Evolutionary conservation across 1,139 yeast species (phyloP).

Genomic region (Cylindricascospora bacillispora): DNA sequence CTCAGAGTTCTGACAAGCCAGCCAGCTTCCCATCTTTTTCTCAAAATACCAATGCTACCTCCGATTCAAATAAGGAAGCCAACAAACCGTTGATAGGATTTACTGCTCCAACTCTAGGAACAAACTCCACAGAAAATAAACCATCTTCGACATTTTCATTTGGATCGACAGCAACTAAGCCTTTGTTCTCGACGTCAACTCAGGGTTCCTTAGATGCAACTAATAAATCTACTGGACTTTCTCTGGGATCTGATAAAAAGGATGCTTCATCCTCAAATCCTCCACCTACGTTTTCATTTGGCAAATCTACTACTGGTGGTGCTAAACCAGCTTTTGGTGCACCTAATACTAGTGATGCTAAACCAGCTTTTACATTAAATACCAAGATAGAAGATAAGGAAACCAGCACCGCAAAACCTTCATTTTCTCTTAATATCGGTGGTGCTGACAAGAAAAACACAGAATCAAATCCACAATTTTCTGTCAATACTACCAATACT

Average conservation of each 20-base stretch:
- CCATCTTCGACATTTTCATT: conserved; percentile 2
- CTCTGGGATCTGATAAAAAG: conserved; percentile 7
- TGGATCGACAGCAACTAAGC: conserved; percentile 6
- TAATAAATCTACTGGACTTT: conserved; percentile 2
- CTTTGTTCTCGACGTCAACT: too few species aligned
- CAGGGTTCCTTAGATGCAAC: too few species aligned
- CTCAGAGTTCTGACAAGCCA: too few species aligned
- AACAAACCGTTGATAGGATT: too few species aligned
- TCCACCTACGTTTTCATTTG: too few species aligned
- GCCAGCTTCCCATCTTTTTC: too few species aligned
- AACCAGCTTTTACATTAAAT: conserved; percentile 17
- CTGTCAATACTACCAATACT: conserved; percentile 22
- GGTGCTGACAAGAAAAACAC: conserved; percentile 13
- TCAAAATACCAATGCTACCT: too few species aligned
- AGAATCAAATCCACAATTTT: conserved; percentile 20
- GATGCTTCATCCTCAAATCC: conserved; percentile 4
- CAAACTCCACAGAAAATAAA: too few species aligned
- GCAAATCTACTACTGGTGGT: conserved; percentile 3
- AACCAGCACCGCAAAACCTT: conserved; percentile 15
- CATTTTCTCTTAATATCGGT: conserved; percentile 17
- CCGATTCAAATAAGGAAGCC: too few species aligned
- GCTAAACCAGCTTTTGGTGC: conserved; percentile 15
- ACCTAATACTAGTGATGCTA: conserved; percentile 7
- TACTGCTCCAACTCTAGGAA: neutral
- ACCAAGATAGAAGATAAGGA: conserved; percentile 8